These are phyloP conservation scores for Plasmodium berghei DNA, from an alignment of 169 alveolate genomes.

Conservation along the genomic window DNA sequence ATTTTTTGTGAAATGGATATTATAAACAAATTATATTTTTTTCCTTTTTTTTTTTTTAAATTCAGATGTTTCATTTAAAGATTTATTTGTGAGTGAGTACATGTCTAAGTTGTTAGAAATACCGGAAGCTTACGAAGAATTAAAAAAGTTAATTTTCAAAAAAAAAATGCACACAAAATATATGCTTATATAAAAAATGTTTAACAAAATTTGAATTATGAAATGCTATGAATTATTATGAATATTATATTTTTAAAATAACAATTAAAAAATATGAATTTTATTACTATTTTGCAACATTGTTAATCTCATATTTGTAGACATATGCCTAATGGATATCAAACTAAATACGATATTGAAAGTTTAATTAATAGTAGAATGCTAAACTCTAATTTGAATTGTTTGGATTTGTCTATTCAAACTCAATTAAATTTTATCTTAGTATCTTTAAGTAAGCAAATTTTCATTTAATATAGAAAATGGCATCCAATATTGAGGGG, in stretches of 20 bases:
- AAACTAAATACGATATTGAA: constrained; percentile 54
- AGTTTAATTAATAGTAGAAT: constrained; percentile 51
- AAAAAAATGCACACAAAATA: constrained; percentile 10
- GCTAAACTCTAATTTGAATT: constrained; percentile 36
- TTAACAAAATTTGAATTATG: not conserved
- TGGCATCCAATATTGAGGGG: too few species aligned
- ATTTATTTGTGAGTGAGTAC: constrained; percentile 53
- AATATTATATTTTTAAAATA: too few species aligned
- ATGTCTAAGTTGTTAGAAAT: constrained; percentile 45
- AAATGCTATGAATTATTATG: too few species aligned
- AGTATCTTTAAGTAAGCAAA: constrained; percentile 59
- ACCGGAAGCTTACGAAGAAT: constrained; percentile 72
- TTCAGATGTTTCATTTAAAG: constrained; percentile 59
- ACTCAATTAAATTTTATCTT: constrained; percentile 63
- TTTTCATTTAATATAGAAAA: not conserved
- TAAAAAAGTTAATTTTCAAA: constrained; percentile 28
- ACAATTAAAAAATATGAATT: too few species aligned
- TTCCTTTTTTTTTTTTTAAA: not conserved
- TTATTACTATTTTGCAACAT: not conserved
- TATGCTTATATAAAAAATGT: not conserved
- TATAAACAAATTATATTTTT: not conserved
- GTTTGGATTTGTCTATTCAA: constrained; percentile 45
- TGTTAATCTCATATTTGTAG: not conserved
- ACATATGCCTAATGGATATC: constrained; percentile 73
- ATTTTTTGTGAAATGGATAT: constrained; percentile 3